A percentile compares a stretch with the other conserved stretches of the same genome.
Conservation (phyloP, 2,329 filamentous ascomycete species). For the Cercospora zeina region DNA sequence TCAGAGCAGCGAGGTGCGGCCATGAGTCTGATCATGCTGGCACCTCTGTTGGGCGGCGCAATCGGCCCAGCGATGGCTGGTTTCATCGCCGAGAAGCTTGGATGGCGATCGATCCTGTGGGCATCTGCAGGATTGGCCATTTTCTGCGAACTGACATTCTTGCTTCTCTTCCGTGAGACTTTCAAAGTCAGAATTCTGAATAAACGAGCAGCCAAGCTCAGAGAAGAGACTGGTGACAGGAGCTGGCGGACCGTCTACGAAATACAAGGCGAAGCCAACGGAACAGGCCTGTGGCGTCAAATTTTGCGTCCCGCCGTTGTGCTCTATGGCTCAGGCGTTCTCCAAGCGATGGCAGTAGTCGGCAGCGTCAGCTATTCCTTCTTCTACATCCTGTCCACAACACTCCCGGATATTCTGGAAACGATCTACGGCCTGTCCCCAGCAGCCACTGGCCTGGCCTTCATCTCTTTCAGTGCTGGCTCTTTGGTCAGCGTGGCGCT, state of each 20-base stretch:
- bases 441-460: slow-evolving; percentile 54
- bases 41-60: slow-evolving; percentile 59
- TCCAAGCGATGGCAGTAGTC: slow-evolving; percentile 54
- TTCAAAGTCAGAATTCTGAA: slow-evolving; percentile 60
- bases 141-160: slow-evolving; percentile 53
- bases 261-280: slow-evolving; percentile 18
- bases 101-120: slow-evolving; percentile 58
- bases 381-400: slow-evolving; percentile 52
- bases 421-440: slow-evolving; percentile 50
- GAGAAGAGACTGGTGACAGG: slow-evolving; percentile 27
- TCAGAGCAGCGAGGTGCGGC: slow-evolving; percentile 59
- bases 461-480: slow-evolving; percentile 56
- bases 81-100: slow-evolving; percentile 55
- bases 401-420: slow-evolving; percentile 47
- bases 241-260: slow-evolving; percentile 28
- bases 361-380: slow-evolving; percentile 47
- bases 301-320: slow-evolving; percentile 48
- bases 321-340: slow-evolving; percentile 53
- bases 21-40: slow-evolving; percentile 59
- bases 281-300: slow-evolving; percentile 37
- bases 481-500: slow-evolving; percentile 43
- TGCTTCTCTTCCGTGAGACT: slow-evolving; percentile 59
- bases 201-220: slow-evolving; percentile 42
- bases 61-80: slow-evolving; percentile 59
- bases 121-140: slow-evolving; percentile 52